Evolutionary conservation across 2,329 filamentous ascomycete species (phyloP).

Genomic region (Xylariaceae sp.): DNA sequence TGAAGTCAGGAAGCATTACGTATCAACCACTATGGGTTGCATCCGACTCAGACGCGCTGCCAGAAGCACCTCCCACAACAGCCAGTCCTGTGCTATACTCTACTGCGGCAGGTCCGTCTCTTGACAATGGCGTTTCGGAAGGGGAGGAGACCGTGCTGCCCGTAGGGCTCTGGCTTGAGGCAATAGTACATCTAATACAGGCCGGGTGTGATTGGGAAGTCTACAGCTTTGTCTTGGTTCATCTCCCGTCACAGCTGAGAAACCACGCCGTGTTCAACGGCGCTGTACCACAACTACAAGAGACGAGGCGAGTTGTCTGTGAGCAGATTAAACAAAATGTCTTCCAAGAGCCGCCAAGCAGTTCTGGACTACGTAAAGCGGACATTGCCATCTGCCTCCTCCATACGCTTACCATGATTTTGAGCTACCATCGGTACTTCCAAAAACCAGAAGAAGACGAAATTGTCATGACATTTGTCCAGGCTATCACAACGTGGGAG

Average conservation of each 20-base stretch:
- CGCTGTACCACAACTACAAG: slow-evolving; percentile 67
- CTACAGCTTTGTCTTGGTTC: slow-evolving; percentile 83
- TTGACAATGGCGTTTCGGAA: slow-evolving; percentile 18
- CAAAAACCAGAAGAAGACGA: slow-evolving; percentile 82
- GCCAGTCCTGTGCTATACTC: slow-evolving; percentile 51
- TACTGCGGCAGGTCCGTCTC: slow-evolving; percentile 23
- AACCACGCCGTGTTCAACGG: slow-evolving; percentile 82
- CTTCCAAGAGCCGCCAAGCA: slow-evolving; percentile 74
- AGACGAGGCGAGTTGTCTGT: slow-evolving; percentile 70
- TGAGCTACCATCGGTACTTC: slow-evolving; percentile 86
- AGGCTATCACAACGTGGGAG: slow-evolving; percentile 78
- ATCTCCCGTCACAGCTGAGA: slow-evolving; percentile 79
- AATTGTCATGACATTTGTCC: slow-evolving; percentile 78
- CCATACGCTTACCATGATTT: slow-evolving; percentile 76
- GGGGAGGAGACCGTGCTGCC: slow-evolving; percentile 45
- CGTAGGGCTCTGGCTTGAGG: slow-evolving; percentile 68
- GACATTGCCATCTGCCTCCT: slow-evolving; percentile 88
- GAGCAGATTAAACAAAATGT: slow-evolving; percentile 73
- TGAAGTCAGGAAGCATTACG: slow-evolving; percentile 30
- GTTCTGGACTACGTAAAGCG: slow-evolving; percentile 75
- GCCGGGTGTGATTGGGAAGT: slow-evolving; percentile 81
- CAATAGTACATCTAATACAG: slow-evolving; percentile 67
- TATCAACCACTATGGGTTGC: slow-evolving; percentile 55
- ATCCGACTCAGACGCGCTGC: slow-evolving; percentile 52
- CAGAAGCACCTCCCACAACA: slow-evolving; percentile 40